Evolutionary conservation across 495 filamentous ascomycete species (phyloP).

Genomic region (Penicillium lividum): DNA sequence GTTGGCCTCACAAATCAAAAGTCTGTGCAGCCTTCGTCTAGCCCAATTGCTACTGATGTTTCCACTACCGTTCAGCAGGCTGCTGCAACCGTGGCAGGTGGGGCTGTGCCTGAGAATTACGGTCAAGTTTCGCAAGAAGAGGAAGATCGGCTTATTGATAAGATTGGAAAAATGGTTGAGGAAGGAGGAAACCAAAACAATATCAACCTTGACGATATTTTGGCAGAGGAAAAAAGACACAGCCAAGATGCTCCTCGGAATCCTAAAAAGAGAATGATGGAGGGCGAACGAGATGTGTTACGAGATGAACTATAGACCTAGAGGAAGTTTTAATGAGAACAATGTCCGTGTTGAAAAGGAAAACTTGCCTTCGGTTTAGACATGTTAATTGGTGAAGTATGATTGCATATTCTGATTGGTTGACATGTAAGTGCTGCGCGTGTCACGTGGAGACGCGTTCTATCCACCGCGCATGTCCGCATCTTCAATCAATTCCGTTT

Average conservation of each 20-base stretch:
- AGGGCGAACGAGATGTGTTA: conserved; percentile 45
- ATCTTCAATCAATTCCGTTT: conserved; percentile 10
- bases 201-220: conserved; percentile 34
- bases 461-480: conserved; percentile 20
- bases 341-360: background rate
- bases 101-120: conserved; percentile 15
- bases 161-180: conserved; percentile 57
- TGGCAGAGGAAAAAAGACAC: conserved; percentile 43
- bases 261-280: conserved; percentile 85
- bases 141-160: conserved; percentile 50
- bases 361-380: no score
- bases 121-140: conserved; percentile 29
- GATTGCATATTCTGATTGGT: conserved; percentile 20
- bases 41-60: conserved; percentile 13
- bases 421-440: conserved; percentile 31
- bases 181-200: conserved; percentile 41
- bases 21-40: conserved; percentile 28
- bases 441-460: conserved; percentile 47
- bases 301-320: conserved; percentile 56
- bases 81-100: conserved; percentile 21
- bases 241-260: conserved; percentile 58
- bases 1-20: conserved; percentile 38
- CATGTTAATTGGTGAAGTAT: conserved; percentile 10
- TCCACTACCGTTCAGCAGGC: conserved; percentile 19
- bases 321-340: conserved; percentile 11